Conservation (phyloP, 257 asterid genomes). For the Nicotiana obtusifolia region DNA sequence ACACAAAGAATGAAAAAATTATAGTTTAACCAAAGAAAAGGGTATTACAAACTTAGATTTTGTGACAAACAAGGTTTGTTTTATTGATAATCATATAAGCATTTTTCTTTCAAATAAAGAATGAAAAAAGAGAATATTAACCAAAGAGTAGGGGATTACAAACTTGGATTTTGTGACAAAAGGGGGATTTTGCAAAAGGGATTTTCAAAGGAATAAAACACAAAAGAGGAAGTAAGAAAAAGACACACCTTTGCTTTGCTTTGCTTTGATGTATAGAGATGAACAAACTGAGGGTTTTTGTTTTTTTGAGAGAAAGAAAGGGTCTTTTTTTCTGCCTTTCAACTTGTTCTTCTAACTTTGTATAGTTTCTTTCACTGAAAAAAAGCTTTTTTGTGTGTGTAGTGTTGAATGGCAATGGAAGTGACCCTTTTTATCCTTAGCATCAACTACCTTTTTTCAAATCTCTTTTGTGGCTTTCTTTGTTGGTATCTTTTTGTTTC, state of each 20-base stretch:
- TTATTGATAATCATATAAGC: slow-evolving; percentile 2
- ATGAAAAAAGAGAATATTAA: slow-evolving; percentile 41
- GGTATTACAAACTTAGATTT: slow-evolving; percentile 33
- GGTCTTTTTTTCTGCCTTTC: slow-evolving; percentile 5
- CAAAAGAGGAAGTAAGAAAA: slow-evolving; percentile 21
- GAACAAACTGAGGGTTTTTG: neutral
- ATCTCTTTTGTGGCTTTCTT: slow-evolving; percentile 26
- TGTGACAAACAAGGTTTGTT: slow-evolving; percentile 1
- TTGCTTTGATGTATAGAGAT: neutral
- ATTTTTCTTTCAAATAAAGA: slow-evolving; percentile 29
- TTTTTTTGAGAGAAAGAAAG: neutral
- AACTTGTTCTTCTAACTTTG: slow-evolving; percentile 1
- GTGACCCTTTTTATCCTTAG: slow-evolving; percentile 41
- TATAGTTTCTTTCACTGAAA: slow-evolving; percentile 7
- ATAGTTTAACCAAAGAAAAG: slow-evolving; percentile 18
- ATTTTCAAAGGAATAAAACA: slow-evolving; percentile 17
- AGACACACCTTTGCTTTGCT: slow-evolving; percentile 17
- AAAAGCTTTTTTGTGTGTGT: neutral
- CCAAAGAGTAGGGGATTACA: slow-evolving; percentile 22
- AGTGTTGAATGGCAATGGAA: slow-evolving; percentile 9
- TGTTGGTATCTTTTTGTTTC: slow-evolving; percentile 36
- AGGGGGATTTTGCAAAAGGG: slow-evolving; percentile 20
- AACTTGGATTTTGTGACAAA: slow-evolving; percentile 30
- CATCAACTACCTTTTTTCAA: slow-evolving; percentile 18
- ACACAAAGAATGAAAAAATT: slow-evolving; percentile 44